phyloP scores from a whole-genome alignment of 768 basidiomycete species.

The Psilocybe cubensis region DNA sequence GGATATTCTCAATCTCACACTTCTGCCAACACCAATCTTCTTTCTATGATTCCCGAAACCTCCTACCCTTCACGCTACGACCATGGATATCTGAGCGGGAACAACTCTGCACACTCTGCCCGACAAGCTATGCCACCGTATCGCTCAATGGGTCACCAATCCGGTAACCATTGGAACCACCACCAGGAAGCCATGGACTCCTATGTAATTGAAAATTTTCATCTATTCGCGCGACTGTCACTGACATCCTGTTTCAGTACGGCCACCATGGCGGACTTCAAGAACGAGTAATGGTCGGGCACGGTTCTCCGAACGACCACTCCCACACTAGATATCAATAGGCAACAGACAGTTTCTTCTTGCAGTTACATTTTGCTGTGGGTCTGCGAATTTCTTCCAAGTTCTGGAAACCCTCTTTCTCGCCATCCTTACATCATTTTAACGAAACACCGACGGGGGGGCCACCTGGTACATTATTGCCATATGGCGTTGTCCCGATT shows the following conservation, averaged over 20 bases:
- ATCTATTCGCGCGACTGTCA: conserved; percentile 12
- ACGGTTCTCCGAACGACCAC: conserved; percentile 38
- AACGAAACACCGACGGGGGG: conserved; percentile 1
- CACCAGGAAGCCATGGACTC: conserved; percentile 61
- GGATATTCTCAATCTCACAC: conserved; percentile 50
- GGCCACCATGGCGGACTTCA: conserved; percentile 29
- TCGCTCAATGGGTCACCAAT: conserved; percentile 53
- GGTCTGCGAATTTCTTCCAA: conserved; percentile 4
- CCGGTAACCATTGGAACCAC: conserved; percentile 59
- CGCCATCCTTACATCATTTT: conserved; percentile 12
- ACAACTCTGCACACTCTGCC: conserved; percentile 36
- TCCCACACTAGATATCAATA: conserved; percentile 49
- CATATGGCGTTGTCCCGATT: conserved; percentile 11
- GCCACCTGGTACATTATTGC: conserved; percentile 2
- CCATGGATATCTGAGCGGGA: conserved; percentile 43
- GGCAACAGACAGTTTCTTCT: conserved; percentile 11
- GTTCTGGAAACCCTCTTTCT: conserved; percentile 11
- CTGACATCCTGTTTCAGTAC: conserved; percentile 16
- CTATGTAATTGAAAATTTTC: conserved; percentile 51
- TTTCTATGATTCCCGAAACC: conserved; percentile 66
- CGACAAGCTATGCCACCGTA: conserved; percentile 46
- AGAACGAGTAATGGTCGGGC: conserved; percentile 40
- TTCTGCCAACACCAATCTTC: conserved; percentile 37
- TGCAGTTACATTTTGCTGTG: background rate
- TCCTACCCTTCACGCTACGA: conserved; percentile 58